Conservation (phyloP, 1,284 basidiomycete genomes). For the Puccinia polysora region DNA sequence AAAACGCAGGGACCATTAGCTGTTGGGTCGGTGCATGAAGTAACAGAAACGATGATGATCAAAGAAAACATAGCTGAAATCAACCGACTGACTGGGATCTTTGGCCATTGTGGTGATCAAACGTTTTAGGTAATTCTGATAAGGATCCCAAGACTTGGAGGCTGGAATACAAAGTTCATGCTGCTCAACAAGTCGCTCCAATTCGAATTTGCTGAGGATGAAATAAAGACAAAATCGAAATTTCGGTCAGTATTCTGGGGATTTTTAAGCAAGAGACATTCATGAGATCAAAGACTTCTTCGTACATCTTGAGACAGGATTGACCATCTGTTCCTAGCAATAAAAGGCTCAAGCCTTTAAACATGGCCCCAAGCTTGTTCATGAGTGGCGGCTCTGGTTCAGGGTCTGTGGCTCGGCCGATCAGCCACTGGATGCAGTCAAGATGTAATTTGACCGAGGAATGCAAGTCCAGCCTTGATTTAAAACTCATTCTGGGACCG, state of each 20-base stretch:
- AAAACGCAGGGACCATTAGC: background rate
- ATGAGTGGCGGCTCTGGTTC: constrained; percentile 47
- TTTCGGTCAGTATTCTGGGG: background rate
- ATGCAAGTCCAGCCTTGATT: constrained; percentile 47
- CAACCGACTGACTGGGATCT: constrained; percentile 37
- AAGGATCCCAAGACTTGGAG: constrained; percentile 50
- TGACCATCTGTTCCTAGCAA: constrained; percentile 47
- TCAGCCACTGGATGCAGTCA: constrained; percentile 49
- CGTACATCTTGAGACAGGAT: constrained; percentile 50
- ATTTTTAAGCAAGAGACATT: background rate
- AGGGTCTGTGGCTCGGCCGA: constrained; percentile 47
- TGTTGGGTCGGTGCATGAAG: no score
- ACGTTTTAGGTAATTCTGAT: constrained; percentile 50
- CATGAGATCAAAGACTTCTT: no score
- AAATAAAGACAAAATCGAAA: background rate
- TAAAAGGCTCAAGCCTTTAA: constrained; percentile 50
- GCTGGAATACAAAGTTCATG: constrained; percentile 47
- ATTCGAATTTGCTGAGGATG: constrained; percentile 46
- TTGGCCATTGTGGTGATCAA: constrained; percentile 50
- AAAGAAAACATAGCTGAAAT: background rate
- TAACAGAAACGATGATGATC: background rate
- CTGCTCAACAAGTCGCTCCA: constrained; percentile 48
- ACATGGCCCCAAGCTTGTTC: constrained; percentile 46
- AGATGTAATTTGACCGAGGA: constrained; percentile 49
- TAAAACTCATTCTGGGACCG: constrained; percentile 50